A percentile compares a stretch with the other conserved stretches of the same genome.
These are phyloP conservation scores for Pseudoturritis turrita DNA, from an alignment of 345 rosid species.

Conservation along the genomic window DNA sequence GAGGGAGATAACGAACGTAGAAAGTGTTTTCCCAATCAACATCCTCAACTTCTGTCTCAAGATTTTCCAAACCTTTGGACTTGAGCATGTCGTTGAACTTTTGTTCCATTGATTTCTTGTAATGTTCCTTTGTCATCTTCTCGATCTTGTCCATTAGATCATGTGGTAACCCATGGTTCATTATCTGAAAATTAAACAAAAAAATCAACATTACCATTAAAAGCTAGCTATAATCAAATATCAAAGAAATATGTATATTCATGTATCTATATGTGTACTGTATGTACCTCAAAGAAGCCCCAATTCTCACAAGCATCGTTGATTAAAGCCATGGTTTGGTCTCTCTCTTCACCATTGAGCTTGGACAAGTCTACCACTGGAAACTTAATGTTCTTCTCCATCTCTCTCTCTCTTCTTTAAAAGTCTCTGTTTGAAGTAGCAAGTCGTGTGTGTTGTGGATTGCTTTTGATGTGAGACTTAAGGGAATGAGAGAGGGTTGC, in stretches of 20 bases:
- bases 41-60: conserved; percentile 51
- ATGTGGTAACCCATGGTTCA: conserved; percentile 69
- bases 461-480: conserved; percentile 23
- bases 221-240: neutral
- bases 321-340: conserved; percentile 62
- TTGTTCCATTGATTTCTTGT: conserved; percentile 54
- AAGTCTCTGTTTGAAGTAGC: neutral
- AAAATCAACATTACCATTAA: neutral
- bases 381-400: conserved; percentile 38
- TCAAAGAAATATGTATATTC: neutral
- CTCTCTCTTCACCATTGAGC: conserved; percentile 61
- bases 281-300: conserved; percentile 96
- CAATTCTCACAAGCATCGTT: conserved; percentile 96
- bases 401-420: conserved; percentile 12
- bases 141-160: conserved; percentile 72
- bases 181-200: conserved; percentile 33
- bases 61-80: conserved; percentile 50
- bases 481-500: conserved; percentile 11
- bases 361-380: conserved; percentile 71
- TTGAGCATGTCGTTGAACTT: conserved; percentile 72
- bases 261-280: neutral
- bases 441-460: conserved; percentile 24
- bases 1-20: conserved; percentile 67
- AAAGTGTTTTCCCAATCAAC: conserved; percentile 93
- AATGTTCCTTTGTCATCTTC: conserved; percentile 66